phyloP scores from a whole-genome alignment of 140 eudicot species.

The Oenanthe javanica region DNA sequence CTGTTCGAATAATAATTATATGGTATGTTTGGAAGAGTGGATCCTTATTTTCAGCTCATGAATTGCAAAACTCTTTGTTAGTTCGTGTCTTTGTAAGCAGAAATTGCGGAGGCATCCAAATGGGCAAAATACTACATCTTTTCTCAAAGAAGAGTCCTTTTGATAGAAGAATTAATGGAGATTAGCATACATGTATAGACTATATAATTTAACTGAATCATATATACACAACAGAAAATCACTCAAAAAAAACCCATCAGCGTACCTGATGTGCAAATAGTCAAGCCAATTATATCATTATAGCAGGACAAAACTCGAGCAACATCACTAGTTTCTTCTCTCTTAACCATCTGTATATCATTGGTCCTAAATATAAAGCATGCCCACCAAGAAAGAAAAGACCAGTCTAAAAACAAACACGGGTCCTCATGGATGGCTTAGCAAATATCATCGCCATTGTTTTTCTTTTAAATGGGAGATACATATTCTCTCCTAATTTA shows the following conservation, averaged over 20 bases:
- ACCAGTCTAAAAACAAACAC: constrained; percentile 94
- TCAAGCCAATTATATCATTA: constrained; percentile 97
- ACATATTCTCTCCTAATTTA: constrained; percentile 83
- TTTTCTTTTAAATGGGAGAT: constrained; percentile 91
- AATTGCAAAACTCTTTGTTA: no score
- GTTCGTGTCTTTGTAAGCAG: no score
- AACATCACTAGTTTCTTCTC: constrained; percentile 98
- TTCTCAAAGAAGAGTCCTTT: not conserved
- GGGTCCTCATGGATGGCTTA: constrained; percentile 96
- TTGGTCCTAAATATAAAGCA: constrained; percentile 88
- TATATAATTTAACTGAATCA: not conserved
- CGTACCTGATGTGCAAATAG: constrained; percentile 97
- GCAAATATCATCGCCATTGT: constrained; percentile 99
- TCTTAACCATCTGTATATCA: constrained; percentile 98
- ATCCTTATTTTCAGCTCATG: no score
- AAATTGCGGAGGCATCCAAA: no score
- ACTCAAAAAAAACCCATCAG: constrained; percentile 31
- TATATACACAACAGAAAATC: not conserved
- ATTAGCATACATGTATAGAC: not conserved
- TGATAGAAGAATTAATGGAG: not conserved
- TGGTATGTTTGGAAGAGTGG: no score
- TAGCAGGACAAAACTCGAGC: constrained; percentile 92
- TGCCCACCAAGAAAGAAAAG: constrained; percentile 89
- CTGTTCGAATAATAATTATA: no score
- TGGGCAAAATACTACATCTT: not conserved